Conservation (phyloP, 2,329 filamentous ascomycete species). For the Clarireedia sp. region DNA sequence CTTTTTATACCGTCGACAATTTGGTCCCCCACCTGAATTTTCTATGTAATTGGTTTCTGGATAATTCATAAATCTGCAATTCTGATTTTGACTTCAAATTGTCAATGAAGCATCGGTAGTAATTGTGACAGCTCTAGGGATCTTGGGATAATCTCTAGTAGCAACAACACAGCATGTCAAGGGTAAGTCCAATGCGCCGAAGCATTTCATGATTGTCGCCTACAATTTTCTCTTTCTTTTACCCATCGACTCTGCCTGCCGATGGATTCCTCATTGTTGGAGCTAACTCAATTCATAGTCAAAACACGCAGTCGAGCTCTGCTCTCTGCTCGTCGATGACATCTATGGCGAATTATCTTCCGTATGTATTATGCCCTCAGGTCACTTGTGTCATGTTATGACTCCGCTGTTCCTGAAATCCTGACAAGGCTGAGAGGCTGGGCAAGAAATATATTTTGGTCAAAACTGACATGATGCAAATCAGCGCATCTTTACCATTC, state of each 20-base stretch:
- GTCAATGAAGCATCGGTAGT: constrained; percentile 50
- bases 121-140: constrained; percentile 66
- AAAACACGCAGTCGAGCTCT: constrained; percentile 78
- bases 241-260: not conserved
- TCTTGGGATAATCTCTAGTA: constrained; percentile 71
- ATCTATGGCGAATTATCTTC: constrained; percentile 86
- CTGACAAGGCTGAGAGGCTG: constrained; percentile 9
- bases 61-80: not conserved
- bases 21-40: constrained; percentile 10
- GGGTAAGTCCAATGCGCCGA: constrained; percentile 39
- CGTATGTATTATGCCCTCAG: constrained; percentile 46
- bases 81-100: not conserved
- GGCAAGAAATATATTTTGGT: constrained; percentile 5
- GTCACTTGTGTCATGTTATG: not conserved
- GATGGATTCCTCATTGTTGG: not conserved
- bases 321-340: constrained; percentile 80
- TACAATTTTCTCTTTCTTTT: constrained; percentile 23
- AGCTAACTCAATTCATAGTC: constrained; percentile 37
- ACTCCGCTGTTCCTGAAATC: not conserved
- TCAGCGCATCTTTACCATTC: constrained; percentile 75
- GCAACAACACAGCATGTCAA: constrained; percentile 43
- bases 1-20: constrained; percentile 1
- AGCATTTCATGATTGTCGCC: constrained; percentile 12
- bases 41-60: constrained; percentile 1
- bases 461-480: constrained; percentile 21